Evolutionary conservation across 768 basidiomycete genomes (phyloP), one percentile per base, ranked within the genome.

Genomic region (Pluteus cervinus): DNA sequence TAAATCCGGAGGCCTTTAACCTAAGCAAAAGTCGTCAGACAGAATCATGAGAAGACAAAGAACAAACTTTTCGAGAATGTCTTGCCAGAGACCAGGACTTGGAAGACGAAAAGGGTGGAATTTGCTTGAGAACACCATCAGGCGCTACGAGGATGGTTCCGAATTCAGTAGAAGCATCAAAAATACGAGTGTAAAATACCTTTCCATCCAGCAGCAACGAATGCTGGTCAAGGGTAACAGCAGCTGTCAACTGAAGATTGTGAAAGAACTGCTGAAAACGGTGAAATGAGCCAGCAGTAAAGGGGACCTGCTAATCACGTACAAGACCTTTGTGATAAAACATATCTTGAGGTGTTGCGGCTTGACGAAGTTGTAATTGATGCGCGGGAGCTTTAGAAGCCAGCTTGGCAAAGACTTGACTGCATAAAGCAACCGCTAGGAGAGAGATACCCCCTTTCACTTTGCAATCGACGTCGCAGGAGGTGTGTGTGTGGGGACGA

Each of bases 101-200:
- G 78, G 81, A 4, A 84, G 57, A 22, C 79, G 73, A 59, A 80
- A 85, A 2, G 79, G 68, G 44, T 83, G 82, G 52, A 82, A 79
- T 51, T 82, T 82, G 34, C 81, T 83, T 2, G 78, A 79, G 50
- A 71, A 71, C 23, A 75, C 54, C 60, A 75, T 71, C 18, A 70
- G 44, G 20, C 75, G 65, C 56, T 73, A 50, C 17, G 33, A 10
- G 31, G 11, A 2, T 15, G 22, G 26, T 28, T 28, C 14, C 17
- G 9, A 17, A 11, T 9, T 22, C 7, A 15, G 8, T 29, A n/a
- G 16, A 29, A 31, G 7, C 20, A 8, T 12, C 16, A n/a, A 12
- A 11, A 20, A 17, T 8, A 12, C 7, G 20, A 35, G 23, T 35
- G 14, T 10, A 17, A 18, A 46, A 5, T 7, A 60, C 61, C 48